Evolutionary conservation across 2,329 filamentous ascomycete genomes (phyloP).

Genomic region (Plenodomus lindquistii): DNA sequence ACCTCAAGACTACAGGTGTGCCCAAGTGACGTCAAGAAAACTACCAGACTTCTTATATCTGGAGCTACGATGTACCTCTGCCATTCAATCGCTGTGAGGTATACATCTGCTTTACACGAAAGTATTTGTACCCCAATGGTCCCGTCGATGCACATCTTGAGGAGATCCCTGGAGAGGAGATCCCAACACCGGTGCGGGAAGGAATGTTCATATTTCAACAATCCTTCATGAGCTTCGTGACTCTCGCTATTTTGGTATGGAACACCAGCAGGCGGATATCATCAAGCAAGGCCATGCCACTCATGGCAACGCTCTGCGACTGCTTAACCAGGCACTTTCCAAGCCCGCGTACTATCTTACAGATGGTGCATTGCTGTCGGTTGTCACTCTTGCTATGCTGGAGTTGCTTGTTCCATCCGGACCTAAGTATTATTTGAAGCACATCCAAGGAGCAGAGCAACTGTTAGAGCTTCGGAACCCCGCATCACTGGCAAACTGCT

Average conservation of each 20-base stretch:
- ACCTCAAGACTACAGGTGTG: slow-evolving; percentile 1
- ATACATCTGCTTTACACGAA: slow-evolving; percentile 30
- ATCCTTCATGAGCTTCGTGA: slow-evolving; percentile 30
- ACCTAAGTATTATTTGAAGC: slow-evolving; percentile 26
- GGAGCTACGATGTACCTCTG: not conserved
- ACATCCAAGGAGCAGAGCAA: slow-evolving; percentile 33
- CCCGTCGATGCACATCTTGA: slow-evolving; percentile 26
- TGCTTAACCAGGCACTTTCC: slow-evolving; percentile 28
- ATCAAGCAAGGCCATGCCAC: slow-evolving; percentile 21
- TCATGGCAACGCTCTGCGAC: slow-evolving; percentile 28
- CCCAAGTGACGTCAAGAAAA: not conserved
- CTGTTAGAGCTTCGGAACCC: slow-evolving; percentile 30
- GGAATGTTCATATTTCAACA: slow-evolving; percentile 16
- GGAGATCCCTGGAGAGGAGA: slow-evolving; percentile 18
- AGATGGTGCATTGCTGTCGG: slow-evolving; percentile 32
- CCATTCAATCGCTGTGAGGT: slow-evolving; percentile 22
- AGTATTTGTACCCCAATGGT: slow-evolving; percentile 22
- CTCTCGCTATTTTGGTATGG: slow-evolving; percentile 30
- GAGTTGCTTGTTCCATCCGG: slow-evolving; percentile 32
- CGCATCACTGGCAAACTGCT: slow-evolving; percentile 3
- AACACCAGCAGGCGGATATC: slow-evolving; percentile 20
- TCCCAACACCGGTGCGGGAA: slow-evolving; percentile 3
- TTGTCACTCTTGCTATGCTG: slow-evolving; percentile 30
- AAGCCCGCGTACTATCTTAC: slow-evolving; percentile 19
- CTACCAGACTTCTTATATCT: not conserved